Evolutionary conservation across 345 rosid species (phyloP), one percentile per base, ranked within the genome.

Genomic region (Acer saccharum): DNA sequence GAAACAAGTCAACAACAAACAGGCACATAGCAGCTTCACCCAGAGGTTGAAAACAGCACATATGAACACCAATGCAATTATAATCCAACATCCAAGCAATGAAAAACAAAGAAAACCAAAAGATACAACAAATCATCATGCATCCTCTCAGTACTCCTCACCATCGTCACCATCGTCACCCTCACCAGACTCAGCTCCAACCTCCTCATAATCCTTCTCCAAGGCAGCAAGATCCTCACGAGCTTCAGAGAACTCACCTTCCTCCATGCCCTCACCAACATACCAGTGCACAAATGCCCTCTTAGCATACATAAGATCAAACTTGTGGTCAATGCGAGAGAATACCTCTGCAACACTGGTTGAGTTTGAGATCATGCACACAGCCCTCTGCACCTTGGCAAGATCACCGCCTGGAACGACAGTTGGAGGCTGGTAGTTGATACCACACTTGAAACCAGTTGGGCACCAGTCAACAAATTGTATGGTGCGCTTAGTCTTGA

Each of bases 241-340:
- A 43, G 90, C 88, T 70, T 87, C 88, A 0, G 88, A 87, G 81
- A 87, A 87, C 73, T 87, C 88, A 43, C 88, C 86, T 83, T 87
- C 90, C 73, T 87, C 90, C 86, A 85, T 87, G 12, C 88, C 87
- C 79, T 87, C 90, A 74, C 86, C 90, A 12, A 85, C 88, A 9
- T 87, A 87, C 90, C 90, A 87, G 68, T 85, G 90, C 44, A 87
- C 88, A 25, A 87, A 87, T 0, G 88, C 88, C 65, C 88, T 81
- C 83, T 86, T 84, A 0, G 87, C 89, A 76, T 86, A 84, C 89
- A 82, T 86, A 25, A 86, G 84, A 23, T 85, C 86, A 67, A 85
- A 87, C 78, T 87, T 87, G 77, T 87, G 88, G 81, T 87, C 88
- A 63, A 83, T 85, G 11, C 84, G 84, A 14, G 87, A 78, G 77